Conservation (phyloP, 2,329 filamentous ascomycete species). For the Knufia petricola region DNA sequence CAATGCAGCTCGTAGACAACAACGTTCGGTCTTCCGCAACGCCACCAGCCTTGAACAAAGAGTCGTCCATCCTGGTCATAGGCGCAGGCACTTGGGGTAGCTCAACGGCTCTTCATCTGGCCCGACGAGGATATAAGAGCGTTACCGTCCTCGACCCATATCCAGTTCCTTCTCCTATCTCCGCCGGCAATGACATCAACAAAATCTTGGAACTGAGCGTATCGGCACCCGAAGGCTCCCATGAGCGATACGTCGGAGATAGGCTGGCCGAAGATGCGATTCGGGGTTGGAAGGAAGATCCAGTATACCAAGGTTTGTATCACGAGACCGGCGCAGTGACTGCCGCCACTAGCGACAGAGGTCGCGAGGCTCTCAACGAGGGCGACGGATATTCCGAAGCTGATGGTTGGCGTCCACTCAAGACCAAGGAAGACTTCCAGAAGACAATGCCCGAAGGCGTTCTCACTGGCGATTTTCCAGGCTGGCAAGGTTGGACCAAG, state of each 20-base stretch:
- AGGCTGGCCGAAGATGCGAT: conserved; percentile 24
- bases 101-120: conserved; percentile 38
- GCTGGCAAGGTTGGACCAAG: conserved; percentile 37
- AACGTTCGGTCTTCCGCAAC: neutral
- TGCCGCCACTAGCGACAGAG: conserved; percentile 34
- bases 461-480: conserved; percentile 35
- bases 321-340: conserved; percentile 37
- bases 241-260: conserved; percentile 11
- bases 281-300: conserved; percentile 37
- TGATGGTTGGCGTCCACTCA: conserved; percentile 28
- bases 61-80: conserved; percentile 33
- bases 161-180: conserved; percentile 38
- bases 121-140: conserved; percentile 36
- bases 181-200: conserved; percentile 40
- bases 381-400: conserved; percentile 28
- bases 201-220: conserved; percentile 32
- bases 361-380: conserved; percentile 31
- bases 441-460: conserved; percentile 44
- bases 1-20: neutral
- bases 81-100: conserved; percentile 41
- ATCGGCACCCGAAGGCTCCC: conserved; percentile 10
- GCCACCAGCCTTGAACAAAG: neutral
- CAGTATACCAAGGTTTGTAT: conserved; percentile 37
- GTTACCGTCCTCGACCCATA: conserved; percentile 39
- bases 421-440: conserved; percentile 38